These are phyloP conservation scores for Puccinia brachypodii DNA, from an alignment of 1,284 basidiomycete genomes.

Conservation along the genomic window DNA sequence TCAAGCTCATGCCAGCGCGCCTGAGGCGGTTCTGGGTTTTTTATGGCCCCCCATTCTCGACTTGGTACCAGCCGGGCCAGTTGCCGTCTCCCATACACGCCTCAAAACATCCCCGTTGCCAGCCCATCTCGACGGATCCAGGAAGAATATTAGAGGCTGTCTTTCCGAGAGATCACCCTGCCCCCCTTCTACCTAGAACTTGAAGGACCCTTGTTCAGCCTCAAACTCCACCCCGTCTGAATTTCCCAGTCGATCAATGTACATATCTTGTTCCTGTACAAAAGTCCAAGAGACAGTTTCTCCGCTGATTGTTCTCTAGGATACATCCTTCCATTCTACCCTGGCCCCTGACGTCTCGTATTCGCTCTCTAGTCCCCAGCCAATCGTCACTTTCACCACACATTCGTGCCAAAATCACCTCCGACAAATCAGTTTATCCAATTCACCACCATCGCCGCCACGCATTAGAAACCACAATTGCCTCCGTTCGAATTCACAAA, in stretches of 20 bases:
- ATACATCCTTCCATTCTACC: background rate
- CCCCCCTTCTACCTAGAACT: background rate
- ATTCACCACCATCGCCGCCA: background rate
- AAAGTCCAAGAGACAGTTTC: background rate
- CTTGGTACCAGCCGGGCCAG: background rate
- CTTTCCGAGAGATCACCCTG: background rate
- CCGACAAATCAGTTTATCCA: background rate
- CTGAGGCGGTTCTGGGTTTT: background rate
- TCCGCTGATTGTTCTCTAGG: background rate
- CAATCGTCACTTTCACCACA: background rate
- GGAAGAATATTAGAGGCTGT: background rate
- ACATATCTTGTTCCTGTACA: slow-evolving; percentile 23
- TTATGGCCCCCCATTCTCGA: background rate
- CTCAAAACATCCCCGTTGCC: background rate
- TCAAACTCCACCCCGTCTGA: background rate
- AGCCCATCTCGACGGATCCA: slow-evolving; percentile 14
- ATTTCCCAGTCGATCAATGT: slow-evolving; percentile 6
- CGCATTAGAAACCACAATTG: background rate
- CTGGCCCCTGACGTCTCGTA: background rate
- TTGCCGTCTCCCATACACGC: slow-evolving; percentile 17
- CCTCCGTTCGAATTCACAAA: background rate
- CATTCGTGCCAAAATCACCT: background rate
- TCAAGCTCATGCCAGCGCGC: background rate
- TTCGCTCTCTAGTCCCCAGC: background rate
- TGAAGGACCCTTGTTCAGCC: slow-evolving; percentile 12